Percentiles rank a stretch among this genome's conserved stretches.
Evolutionary conservation across 352 stramenopile species (phyloP).

Genomic region (Phytophthora syringae): DNA sequence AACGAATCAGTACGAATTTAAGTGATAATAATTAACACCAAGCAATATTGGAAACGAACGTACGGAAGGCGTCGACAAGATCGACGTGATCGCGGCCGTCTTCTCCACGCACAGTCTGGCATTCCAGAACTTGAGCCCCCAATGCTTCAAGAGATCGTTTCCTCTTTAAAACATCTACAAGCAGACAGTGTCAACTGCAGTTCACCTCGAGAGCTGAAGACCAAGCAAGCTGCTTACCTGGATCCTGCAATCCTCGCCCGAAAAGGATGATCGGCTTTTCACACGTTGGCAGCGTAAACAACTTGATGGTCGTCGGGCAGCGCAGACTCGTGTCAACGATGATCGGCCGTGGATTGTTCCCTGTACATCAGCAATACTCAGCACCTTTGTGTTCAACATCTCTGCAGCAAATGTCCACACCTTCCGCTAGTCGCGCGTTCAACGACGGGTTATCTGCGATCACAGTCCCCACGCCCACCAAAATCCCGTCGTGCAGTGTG

Average conservation of each 20-base stretch:
- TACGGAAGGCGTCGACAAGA: slow-evolving; percentile 69
- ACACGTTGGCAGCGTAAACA: slow-evolving; percentile 75
- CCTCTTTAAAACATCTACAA: slow-evolving; percentile 44
- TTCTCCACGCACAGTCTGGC: slow-evolving; percentile 19
- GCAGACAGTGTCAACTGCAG: no score
- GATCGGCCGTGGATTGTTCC: slow-evolving; percentile 70
- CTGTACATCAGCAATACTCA: slow-evolving; percentile 26
- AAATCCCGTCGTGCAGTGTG: slow-evolving; percentile 86
- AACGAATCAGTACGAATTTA: background rate
- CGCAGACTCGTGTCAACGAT: slow-evolving; percentile 75
- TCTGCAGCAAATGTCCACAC: slow-evolving; percentile 12
- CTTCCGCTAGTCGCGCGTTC: slow-evolving; percentile 71
- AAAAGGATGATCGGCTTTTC: slow-evolving; percentile 79
- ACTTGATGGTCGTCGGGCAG: slow-evolving; percentile 75
- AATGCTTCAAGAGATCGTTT: slow-evolving; percentile 47
- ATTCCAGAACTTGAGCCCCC: slow-evolving; percentile 56
- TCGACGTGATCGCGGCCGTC: slow-evolving; percentile 49
- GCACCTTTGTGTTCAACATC: background rate
- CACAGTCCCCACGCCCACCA: slow-evolving; percentile 89
- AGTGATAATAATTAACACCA: background rate
- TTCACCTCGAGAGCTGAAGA: background rate
- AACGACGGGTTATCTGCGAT: slow-evolving; percentile 89
- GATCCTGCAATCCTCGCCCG: slow-evolving; percentile 26
- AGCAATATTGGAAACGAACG: slow-evolving; percentile 6
- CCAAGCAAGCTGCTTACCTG: slow-evolving; percentile 24